phyloP scores from a whole-genome alignment of 768 basidiomycete genomes.

The Epithele typhae region DNA sequence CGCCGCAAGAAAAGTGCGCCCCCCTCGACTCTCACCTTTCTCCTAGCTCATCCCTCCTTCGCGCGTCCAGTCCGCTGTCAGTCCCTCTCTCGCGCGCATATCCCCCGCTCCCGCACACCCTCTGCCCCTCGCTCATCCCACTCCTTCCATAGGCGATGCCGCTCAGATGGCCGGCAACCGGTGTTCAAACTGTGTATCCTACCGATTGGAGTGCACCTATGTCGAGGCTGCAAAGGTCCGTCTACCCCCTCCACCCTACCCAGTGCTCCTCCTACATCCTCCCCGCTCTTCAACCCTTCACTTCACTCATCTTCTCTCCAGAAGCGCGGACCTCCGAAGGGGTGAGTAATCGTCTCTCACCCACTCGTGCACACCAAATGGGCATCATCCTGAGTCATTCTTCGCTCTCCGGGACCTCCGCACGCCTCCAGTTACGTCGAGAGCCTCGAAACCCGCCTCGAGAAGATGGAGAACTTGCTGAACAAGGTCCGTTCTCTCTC shows the following conservation, averaged over 20 bases:
- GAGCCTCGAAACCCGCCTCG: constrained; percentile 38
- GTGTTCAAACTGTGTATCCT: constrained; percentile 62
- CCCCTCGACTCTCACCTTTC: not conserved
- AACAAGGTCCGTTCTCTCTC: constrained; percentile 26
- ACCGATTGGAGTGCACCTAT: constrained; percentile 60
- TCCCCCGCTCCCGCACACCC: not conserved
- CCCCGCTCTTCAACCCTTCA: not conserved
- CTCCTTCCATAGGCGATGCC: constrained; percentile 52
- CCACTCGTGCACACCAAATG: too few species aligned
- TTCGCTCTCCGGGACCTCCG: too few species aligned
- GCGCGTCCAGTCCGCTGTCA: constrained; percentile 55
- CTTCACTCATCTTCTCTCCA: constrained; percentile 11
- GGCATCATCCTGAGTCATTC: not conserved
- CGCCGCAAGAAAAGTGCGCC: constrained; percentile 76
- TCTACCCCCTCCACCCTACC: not conserved
- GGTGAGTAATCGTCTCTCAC: constrained; percentile 31
- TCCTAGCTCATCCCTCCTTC: not conserved
- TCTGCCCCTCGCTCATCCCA: not conserved
- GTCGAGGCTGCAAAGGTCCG: constrained; percentile 64
- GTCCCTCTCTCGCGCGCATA: constrained; percentile 15
- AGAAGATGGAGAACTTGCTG: constrained; percentile 37
- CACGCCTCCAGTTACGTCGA: constrained; percentile 30
- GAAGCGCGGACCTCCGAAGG: constrained; percentile 61
- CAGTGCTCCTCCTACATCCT: too few species aligned
- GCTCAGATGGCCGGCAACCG: constrained; percentile 57